Evolutionary conservation across 306 rosid genomes (phyloP).

Genomic region (Prunus davidiana): DNA sequence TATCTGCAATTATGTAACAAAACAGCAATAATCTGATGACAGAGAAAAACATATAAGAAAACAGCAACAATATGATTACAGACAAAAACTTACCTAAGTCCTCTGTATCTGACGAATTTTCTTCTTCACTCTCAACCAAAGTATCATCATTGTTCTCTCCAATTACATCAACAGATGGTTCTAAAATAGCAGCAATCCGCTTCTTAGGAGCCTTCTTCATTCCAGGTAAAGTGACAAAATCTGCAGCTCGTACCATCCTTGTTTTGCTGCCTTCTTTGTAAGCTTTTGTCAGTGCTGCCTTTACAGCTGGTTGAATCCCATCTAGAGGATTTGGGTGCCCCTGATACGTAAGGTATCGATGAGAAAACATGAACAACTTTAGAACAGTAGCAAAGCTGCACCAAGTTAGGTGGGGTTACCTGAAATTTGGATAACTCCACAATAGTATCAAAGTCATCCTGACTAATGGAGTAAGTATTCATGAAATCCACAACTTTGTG

Average conservation of each 20-base stretch:
- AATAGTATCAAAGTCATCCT: conserved; percentile 79
- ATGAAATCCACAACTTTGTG: conserved; percentile 82
- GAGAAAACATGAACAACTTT: conserved; percentile 10
- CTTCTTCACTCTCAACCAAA: conserved; percentile 67
- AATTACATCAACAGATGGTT: conserved; percentile 58
- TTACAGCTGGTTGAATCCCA: conserved; percentile 66
- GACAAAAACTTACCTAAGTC: conserved; percentile 46
- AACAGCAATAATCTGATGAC: background rate
- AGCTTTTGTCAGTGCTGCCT: conserved; percentile 83
- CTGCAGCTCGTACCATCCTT: conserved; percentile 74
- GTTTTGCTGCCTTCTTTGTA: conserved; percentile 76
- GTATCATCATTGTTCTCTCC: conserved; percentile 50
- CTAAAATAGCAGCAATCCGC: conserved; percentile 84
- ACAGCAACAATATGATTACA: background rate
- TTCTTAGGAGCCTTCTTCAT: conserved; percentile 78
- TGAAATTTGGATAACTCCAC: conserved; percentile 84
- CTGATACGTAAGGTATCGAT: conserved; percentile 37
- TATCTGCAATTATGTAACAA: background rate
- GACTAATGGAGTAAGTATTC: conserved; percentile 77
- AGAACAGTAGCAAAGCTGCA: background rate
- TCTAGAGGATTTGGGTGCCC: conserved; percentile 80
- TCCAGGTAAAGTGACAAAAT: conserved; percentile 64
- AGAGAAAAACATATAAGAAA: background rate
- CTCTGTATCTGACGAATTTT: conserved; percentile 62
- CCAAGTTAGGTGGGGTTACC: conserved; percentile 43